Percentiles rank a stretch among this genome's conserved stretches.
Conservation (phyloP, 2,329 filamentous ascomycete genomes). For the Fusarium luffae region DNA sequence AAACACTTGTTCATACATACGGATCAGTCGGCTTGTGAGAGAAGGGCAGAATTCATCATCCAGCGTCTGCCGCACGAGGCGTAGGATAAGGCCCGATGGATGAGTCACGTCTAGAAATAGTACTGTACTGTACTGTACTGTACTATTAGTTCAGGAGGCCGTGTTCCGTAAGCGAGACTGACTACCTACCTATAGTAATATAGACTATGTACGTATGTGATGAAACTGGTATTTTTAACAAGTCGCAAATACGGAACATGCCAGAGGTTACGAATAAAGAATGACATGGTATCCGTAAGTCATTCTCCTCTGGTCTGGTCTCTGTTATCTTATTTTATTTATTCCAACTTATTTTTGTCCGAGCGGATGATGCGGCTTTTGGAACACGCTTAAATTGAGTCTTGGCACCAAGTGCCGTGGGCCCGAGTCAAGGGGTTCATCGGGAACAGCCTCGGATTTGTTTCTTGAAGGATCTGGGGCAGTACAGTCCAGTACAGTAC, state of each 20-base stretch:
- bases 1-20: neutral
- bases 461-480: slow-evolving; percentile 19
- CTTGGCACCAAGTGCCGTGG: slow-evolving; percentile 49
- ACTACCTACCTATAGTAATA: neutral
- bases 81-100: slow-evolving; percentile 18
- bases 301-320: neutral
- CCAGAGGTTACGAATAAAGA: neutral
- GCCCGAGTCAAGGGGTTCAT: slow-evolving; percentile 39
- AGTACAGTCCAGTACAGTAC: neutral
- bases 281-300: neutral
- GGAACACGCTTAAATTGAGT: slow-evolving; percentile 31
- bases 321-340: slow-evolving; percentile 2
- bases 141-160: slow-evolving; percentile 24
- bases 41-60: neutral
- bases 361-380: slow-evolving; percentile 47
- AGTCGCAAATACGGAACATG: neutral
- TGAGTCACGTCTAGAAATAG: slow-evolving; percentile 24
- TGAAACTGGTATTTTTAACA: neutral
- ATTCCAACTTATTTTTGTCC: slow-evolving; percentile 1
- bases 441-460: slow-evolving; percentile 32
- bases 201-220: neutral
- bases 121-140: neutral
- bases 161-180: slow-evolving; percentile 13
- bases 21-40: slow-evolving; percentile 8
- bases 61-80: slow-evolving; percentile 9